Conservation (phyloP, 106 monocot species). For the Acanthochlamys bracteata region DNA sequence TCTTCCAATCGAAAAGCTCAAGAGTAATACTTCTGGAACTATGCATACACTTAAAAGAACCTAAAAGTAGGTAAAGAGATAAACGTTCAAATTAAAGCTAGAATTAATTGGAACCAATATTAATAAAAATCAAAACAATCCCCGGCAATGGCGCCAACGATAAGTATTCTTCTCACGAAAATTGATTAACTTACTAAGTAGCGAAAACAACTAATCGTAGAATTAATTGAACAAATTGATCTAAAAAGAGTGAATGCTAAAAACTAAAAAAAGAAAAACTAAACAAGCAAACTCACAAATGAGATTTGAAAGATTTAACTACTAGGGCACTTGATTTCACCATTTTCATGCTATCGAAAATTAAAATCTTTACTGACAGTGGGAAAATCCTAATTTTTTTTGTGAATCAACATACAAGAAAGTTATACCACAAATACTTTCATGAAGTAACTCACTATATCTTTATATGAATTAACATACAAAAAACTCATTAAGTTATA, state of each 20-base stretch:
- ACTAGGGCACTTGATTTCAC: too few relatives aligned
- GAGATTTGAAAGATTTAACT: too few relatives aligned
- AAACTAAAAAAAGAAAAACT: too few relatives aligned
- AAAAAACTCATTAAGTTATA: too few relatives aligned
- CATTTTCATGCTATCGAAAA: too few relatives aligned
- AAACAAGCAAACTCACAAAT: too few relatives aligned
- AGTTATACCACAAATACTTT: too few relatives aligned
- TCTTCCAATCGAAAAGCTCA: background rate
- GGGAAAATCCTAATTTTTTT: too few relatives aligned
- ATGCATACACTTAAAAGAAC: background rate
- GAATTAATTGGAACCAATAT: background rate
- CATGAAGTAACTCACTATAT: too few relatives aligned
- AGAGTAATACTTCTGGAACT: background rate
- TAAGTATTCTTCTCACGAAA: background rate
- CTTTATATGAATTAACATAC: too few relatives aligned
- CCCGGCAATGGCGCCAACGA: slow-evolving; percentile 1
- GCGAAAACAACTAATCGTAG: background rate
- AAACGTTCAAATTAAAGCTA: background rate
- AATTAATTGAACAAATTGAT: background rate
- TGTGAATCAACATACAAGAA: too few relatives aligned
- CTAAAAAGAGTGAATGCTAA: background rate
- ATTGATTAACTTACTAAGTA: background rate
- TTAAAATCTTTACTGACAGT: too few relatives aligned
- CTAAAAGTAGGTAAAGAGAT: background rate
- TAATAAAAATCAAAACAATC: background rate